Percentiles rank a stretch among this genome's conserved stretches.
Conservation (phyloP, 306 rosid species). For the Casuarina cunninghamiana region DNA sequence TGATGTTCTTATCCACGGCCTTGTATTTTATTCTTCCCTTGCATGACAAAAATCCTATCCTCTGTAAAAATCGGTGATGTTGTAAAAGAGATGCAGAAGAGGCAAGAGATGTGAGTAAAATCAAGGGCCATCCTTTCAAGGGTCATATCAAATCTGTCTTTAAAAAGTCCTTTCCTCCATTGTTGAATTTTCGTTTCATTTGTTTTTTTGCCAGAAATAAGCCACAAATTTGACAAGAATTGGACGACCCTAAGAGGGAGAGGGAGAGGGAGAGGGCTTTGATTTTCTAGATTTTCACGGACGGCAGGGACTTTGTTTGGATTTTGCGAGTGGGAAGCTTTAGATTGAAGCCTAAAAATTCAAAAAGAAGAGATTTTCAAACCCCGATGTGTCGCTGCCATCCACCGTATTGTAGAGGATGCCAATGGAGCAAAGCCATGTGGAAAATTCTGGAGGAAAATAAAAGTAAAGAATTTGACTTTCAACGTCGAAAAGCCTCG, state of each 20-base stretch:
- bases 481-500: constrained; percentile 34
- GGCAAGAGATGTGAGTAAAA: too few species aligned
- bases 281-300: not conserved
- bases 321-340: constrained; percentile 33
- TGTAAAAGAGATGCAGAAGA: too few species aligned
- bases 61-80: too few species aligned
- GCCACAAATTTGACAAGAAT: too few species aligned
- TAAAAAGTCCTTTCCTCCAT: too few species aligned
- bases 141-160: too few species aligned
- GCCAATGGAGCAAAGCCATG: constrained; percentile 38
- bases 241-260: constrained; percentile 10
- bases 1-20: too few species aligned
- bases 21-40: too few species aligned
- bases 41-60: too few species aligned
- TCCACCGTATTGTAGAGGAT: constrained; percentile 41
- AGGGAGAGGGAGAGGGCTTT: constrained; percentile 9
- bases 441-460: constrained; percentile 21
- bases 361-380: constrained; percentile 36
- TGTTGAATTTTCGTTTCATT: too few species aligned
- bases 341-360: constrained; percentile 21
- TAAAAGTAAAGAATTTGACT: constrained; percentile 49
- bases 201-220: too few species aligned
- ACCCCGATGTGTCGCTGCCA: constrained; percentile 37
- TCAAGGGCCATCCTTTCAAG: too few species aligned
- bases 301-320: constrained; percentile 29